A percentile compares a stretch with the other conserved stretches of the same genome.
Conservation (phyloP, 176 grass and related monocot species). For the Elaeis guineensis region DNA sequence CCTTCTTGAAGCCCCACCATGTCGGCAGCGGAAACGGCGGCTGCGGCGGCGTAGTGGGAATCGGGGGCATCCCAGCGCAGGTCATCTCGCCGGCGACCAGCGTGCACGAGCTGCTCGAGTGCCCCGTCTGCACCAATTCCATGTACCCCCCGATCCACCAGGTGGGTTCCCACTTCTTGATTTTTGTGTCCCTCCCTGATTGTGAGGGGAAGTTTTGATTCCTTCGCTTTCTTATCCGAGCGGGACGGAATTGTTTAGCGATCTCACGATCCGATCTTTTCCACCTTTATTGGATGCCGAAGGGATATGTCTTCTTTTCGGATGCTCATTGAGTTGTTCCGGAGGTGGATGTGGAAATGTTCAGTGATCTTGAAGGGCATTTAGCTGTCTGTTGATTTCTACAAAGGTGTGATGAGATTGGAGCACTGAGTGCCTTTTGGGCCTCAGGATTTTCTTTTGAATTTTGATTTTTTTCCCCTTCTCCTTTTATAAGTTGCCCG, state of each 20-base stretch:
- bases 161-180: constrained; percentile 20
- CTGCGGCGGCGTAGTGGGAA: not conserved
- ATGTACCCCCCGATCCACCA: constrained; percentile 93
- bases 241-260: not conserved
- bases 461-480: no score
- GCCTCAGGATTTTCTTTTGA: no score
- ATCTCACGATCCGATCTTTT: no score
- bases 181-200: constrained; percentile 1
- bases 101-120: constrained; percentile 94
- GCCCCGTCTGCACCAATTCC: constrained; percentile 95
- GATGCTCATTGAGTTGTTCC: no score
- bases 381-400: no score
- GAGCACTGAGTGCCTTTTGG: no score
- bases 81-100: constrained; percentile 33
- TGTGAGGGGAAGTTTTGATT: not conserved
- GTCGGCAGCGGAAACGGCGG: not conserved
- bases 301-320: no score
- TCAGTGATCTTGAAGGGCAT: no score
- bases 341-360: no score
- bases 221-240: constrained; percentile 16
- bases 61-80: not conserved
- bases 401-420: no score
- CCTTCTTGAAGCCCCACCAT: constrained; percentile 35
- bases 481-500: no score
- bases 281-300: no score